Evolutionary conservation across 768 basidiomycete species (phyloP).

Genomic region (Podaxis sp.): DNA sequence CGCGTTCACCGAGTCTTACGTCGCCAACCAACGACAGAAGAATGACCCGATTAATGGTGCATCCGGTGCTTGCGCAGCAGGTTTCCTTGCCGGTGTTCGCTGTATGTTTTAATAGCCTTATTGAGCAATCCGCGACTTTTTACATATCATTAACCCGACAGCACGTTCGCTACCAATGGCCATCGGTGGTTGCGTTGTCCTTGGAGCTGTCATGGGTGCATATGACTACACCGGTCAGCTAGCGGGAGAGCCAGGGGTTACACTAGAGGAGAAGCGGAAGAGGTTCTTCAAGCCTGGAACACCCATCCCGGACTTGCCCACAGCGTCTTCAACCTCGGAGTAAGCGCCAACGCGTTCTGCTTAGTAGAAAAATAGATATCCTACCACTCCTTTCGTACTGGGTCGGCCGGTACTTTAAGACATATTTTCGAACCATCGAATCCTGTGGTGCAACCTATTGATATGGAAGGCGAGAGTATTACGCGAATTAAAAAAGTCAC

Average conservation of each 20-base stretch:
- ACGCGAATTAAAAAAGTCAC: neutral
- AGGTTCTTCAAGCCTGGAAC: constrained; percentile 75
- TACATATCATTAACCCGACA: constrained; percentile 30
- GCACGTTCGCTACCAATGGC: constrained; percentile 85
- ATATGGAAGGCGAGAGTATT: neutral
- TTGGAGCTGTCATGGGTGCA: constrained; percentile 79
- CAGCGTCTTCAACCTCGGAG: constrained; percentile 26
- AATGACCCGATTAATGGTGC: constrained; percentile 84
- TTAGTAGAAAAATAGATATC: constrained; percentile 15
- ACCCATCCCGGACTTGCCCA: constrained; percentile 38
- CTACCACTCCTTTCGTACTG: constrained; percentile 13
- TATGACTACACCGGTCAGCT: constrained; percentile 79
- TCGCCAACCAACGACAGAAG: constrained; percentile 78
- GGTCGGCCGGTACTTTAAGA: neutral
- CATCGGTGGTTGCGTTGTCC: constrained; percentile 71
- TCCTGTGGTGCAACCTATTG: neutral
- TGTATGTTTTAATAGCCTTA: constrained; percentile 42
- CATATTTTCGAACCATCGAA: neutral
- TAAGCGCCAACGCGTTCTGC: constrained; percentile 19
- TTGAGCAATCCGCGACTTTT: constrained; percentile 11
- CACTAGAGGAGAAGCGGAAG: constrained; percentile 68
- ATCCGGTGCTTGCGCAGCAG: constrained; percentile 89
- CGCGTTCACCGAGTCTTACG: constrained; percentile 75
- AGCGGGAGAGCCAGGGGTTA: constrained; percentile 40
- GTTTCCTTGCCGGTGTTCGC: constrained; percentile 86